Percentiles rank a stretch among this genome's conserved stretches.
These are phyloP conservation scores for Carpediemonas membranifera DNA, from an alignment of 78 protist species.

Conservation along the genomic window DNA sequence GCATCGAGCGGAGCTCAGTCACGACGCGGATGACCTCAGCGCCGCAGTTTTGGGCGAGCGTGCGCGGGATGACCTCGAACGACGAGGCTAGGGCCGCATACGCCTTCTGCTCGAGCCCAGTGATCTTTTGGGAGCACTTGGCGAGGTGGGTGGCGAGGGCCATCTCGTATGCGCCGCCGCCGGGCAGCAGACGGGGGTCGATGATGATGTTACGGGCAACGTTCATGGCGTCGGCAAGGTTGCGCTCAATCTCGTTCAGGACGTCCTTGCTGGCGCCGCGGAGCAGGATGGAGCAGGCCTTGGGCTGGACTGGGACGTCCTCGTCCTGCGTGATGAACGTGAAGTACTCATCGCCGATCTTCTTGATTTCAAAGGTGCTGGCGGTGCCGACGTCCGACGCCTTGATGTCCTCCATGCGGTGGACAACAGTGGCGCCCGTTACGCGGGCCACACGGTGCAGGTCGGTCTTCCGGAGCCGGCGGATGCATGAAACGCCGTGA, in stretches of 20 bases:
- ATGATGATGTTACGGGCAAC: constrained; percentile 85
- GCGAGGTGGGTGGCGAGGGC: constrained; percentile 60
- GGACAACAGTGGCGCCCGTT: constrained; percentile 92
- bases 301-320: too few species aligned
- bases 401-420: constrained; percentile 76
- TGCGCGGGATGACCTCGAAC: constrained; percentile 71
- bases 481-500: constrained; percentile 79
- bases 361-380: constrained; percentile 44
- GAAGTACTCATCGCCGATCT: constrained; percentile 95
- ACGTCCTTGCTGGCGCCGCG: constrained; percentile 97
- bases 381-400: constrained; percentile 88
- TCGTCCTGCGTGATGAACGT: constrained; percentile 67
- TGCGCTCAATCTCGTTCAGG: constrained; percentile 82
- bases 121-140: constrained; percentile 58
- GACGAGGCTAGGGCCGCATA: constrained; percentile 71
- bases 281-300: constrained; percentile 96
- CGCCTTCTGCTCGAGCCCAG: constrained; percentile 78
- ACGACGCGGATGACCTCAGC: constrained; percentile 71
- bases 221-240: constrained; percentile 88
- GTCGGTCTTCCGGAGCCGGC: constrained; percentile 93
- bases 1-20: constrained; percentile 90
- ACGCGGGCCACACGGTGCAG: constrained; percentile 93
- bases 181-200: constrained; percentile 89
- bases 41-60: constrained; percentile 94
- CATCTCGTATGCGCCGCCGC: constrained; percentile 98